phyloP scores from a whole-genome alignment of 495 filamentous ascomycete species.

The Amorphotheca resinae region DNA sequence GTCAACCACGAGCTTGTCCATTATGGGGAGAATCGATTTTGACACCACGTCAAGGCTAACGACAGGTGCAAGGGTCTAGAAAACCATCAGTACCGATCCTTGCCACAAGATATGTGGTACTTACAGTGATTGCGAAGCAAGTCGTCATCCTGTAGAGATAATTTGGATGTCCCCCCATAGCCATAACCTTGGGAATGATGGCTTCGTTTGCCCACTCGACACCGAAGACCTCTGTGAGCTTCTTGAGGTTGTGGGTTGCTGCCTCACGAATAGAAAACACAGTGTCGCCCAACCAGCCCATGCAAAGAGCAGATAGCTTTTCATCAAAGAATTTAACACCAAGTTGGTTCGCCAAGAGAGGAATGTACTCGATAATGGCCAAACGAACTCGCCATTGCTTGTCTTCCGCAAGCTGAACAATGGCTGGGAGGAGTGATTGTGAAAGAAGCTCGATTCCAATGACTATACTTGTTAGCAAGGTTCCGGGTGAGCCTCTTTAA shows the following conservation, averaged over 20 bases:
- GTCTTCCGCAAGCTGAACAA: constrained; percentile 93
- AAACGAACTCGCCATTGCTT: constrained; percentile 98
- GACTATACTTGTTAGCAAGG: constrained; percentile 37
- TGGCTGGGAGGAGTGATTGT: constrained; percentile 93
- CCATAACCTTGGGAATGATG: constrained; percentile 97
- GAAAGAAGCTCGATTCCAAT: constrained; percentile 96
- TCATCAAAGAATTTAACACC: constrained; percentile 98
- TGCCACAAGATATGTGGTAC: constrained; percentile 22
- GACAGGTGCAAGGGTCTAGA: constrained; percentile 81
- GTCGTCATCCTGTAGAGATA: constrained; percentile 99
- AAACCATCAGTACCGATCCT: constrained; percentile 3
- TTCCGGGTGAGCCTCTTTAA: not conserved
- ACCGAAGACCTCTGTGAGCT: constrained; percentile 95
- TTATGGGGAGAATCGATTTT: constrained; percentile 85
- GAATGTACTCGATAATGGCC: constrained; percentile 98
- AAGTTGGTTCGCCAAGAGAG: constrained; percentile 85
- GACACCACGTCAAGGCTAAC: constrained; percentile 86
- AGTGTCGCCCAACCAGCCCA: constrained; percentile 98
- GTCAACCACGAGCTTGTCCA: constrained; percentile 82
- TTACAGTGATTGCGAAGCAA: constrained; percentile 92
- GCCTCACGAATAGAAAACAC: constrained; percentile 98
- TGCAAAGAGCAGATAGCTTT: constrained; percentile 87
- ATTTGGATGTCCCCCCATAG: constrained; percentile 94
- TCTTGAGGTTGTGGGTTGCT: constrained; percentile 92
- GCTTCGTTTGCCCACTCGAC: constrained; percentile 96